Base-by-base conservation (phyloP, 805 yeast species). In the Phaffomyces thermotolerans region DNA sequence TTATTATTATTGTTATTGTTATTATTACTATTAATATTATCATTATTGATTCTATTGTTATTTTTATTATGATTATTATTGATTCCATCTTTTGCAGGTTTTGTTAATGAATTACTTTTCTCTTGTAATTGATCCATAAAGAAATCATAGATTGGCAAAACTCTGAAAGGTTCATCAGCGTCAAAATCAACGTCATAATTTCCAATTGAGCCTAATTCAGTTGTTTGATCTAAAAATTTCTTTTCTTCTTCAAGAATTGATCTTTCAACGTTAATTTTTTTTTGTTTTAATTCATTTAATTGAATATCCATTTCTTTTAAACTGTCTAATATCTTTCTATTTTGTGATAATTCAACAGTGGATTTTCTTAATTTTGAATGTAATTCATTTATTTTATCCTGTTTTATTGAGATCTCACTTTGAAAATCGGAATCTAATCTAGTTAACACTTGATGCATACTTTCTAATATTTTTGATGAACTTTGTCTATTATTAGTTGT, bases 91-190 rank as follows among this genome's bases (percentile, higher is more conserved):
- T 20, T 20, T 20, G 4, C 22, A 20, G 13, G 13, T 27, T 27
- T 27, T 27, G 29, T 6, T 9, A 27, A 4, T 27, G 29, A 27
- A 4, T 12, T 10, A 27, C 10, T 36, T 35, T 44, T 44, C 9
- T 36, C 41, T 22, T 44, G 47, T 14, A 73, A 47, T 48, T 65
- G 65, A 4, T 57, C 49, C 43, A 70, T 72, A n/a, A 84, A 62
- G 49, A 71, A 72, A 34, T 77, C 73, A 55, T 75, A 81, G 13
- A 85, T 69, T 7, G 77, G 69, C 56, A 75, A 70, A 10, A 87
- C 75, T 39, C 84, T 73, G 63, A 87, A 91, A n/a, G 96, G 96
- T 57, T 86, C 91, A 63, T 90, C 97, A 0, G 95, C 91, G 62
- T 84, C 91, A 54, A 79, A 82, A 44, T 73, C 79, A 23, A 79